Evolutionary conservation across 2,329 filamentous ascomycete species (phyloP).

Genomic region (Penicillium sp.): DNA sequence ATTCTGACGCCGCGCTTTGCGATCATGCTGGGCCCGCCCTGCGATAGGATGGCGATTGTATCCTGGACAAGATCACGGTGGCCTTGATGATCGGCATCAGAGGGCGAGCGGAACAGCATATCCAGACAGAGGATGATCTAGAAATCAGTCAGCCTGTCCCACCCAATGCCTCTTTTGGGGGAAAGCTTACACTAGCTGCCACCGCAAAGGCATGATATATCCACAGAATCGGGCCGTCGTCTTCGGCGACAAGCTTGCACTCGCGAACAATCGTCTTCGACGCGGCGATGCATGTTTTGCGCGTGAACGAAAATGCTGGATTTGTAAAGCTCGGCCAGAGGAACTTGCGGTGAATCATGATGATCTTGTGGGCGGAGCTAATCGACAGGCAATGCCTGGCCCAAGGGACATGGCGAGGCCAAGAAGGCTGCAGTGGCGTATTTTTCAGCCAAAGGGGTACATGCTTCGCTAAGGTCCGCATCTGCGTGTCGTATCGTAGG

Average conservation of each 20-base stretch:
- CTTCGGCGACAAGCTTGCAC: slow-evolving; percentile 39
- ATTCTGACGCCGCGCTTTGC: slow-evolving; percentile 2
- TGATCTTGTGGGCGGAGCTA: slow-evolving; percentile 50
- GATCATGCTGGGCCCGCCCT: background rate
- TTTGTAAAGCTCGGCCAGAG: slow-evolving; percentile 49
- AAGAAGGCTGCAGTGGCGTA: slow-evolving; percentile 40
- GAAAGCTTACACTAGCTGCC: slow-evolving; percentile 34
- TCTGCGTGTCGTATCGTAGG: slow-evolving; percentile 45
- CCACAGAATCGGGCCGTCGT: slow-evolving; percentile 49
- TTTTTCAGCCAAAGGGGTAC: slow-evolving; percentile 43
- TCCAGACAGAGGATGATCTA: slow-evolving; percentile 8
- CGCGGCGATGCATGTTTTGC: slow-evolving; percentile 48
- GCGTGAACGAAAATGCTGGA: slow-evolving; percentile 47
- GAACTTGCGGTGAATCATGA: slow-evolving; percentile 52
- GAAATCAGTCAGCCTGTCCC: background rate
- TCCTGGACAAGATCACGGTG: background rate
- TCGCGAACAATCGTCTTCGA: slow-evolving; percentile 48
- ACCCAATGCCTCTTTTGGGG: too few species aligned
- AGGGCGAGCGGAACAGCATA: background rate
- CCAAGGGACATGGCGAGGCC: slow-evolving; percentile 49
- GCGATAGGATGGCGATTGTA: background rate
- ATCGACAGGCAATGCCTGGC: slow-evolving; percentile 45
- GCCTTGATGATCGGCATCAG: slow-evolving; percentile 1
- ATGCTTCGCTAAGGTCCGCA: slow-evolving; percentile 41
- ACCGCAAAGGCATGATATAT: slow-evolving; percentile 49